Conservation (phyloP, 2,329 filamentous ascomycete species). For the Pyrenochaeta sp. region DNA sequence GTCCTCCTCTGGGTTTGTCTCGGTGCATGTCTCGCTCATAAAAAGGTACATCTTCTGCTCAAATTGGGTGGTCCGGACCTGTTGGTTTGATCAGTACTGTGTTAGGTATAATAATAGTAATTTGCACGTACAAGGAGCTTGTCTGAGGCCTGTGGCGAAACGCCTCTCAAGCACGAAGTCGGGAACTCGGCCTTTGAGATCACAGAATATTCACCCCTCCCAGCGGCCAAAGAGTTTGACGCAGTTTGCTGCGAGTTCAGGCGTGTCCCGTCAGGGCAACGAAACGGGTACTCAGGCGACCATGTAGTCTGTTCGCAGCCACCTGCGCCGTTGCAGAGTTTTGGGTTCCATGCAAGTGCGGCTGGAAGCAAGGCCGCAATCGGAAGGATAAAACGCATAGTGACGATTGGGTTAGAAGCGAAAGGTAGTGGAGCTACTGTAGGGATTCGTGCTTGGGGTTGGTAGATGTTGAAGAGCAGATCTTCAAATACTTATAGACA, state of each 20-base stretch:
- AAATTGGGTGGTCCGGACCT: background rate
- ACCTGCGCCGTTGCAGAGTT: slow-evolving; percentile 10
- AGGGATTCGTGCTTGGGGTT: too few relatives aligned
- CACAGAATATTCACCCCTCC: slow-evolving; percentile 1
- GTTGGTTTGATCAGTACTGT: too few relatives aligned
- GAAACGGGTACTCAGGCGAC: background rate
- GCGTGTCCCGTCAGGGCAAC: slow-evolving; percentile 1
- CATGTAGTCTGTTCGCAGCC: slow-evolving; percentile 7
- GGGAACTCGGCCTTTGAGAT: slow-evolving; percentile 7
- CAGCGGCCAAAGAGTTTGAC: background rate
- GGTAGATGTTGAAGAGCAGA: too few relatives aligned
- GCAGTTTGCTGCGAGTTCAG: slow-evolving; percentile 4
- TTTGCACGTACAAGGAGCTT: too few relatives aligned
- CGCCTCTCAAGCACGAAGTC: slow-evolving; percentile 4
- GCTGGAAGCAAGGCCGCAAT: background rate
- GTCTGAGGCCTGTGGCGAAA: background rate
- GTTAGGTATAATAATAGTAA: too few relatives aligned
- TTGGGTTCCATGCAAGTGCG: slow-evolving; percentile 5
- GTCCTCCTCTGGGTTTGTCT: background rate
- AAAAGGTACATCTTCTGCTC: slow-evolving; percentile 9
- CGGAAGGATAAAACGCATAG: slow-evolving; percentile 4
- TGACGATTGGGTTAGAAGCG: too few relatives aligned
- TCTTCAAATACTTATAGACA: too few relatives aligned
- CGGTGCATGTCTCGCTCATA: slow-evolving; percentile 5
- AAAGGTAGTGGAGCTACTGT: too few relatives aligned